A percentile compares a stretch with the other conserved stretches of the same genome.
phyloP scores from a whole-genome alignment of 495 filamentous ascomycete genomes.

The Penicillium steckii region DNA sequence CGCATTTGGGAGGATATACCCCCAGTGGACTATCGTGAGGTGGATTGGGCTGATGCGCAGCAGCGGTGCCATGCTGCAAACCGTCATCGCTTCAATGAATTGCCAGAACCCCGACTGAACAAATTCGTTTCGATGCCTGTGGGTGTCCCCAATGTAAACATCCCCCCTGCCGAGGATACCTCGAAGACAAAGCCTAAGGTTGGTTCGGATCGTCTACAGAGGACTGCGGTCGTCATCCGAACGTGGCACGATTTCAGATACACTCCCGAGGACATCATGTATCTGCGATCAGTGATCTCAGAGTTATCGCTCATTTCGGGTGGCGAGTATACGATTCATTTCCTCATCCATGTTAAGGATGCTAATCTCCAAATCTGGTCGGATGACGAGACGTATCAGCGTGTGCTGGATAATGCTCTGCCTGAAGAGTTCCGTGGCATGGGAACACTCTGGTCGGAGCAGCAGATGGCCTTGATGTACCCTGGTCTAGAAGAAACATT shows the following conservation, averaged over 20 bases:
- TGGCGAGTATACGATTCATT: constrained; percentile 62
- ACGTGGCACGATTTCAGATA: constrained; percentile 63
- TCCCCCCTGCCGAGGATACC: constrained; percentile 7
- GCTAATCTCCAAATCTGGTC: constrained; percentile 64
- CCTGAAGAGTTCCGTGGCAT: constrained; percentile 87
- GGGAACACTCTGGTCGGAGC: constrained; percentile 86
- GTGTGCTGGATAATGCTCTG: constrained; percentile 66
- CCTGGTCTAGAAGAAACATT: constrained; percentile 74
- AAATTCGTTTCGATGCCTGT: constrained; percentile 46
- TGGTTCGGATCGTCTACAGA: constrained; percentile 41
- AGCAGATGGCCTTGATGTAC: constrained; percentile 87
- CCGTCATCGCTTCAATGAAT: constrained; percentile 62
- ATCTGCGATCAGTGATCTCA: constrained; percentile 57
- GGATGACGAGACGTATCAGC: constrained; percentile 59
- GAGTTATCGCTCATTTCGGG: constrained; percentile 63
- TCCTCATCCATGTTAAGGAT: constrained; percentile 67
- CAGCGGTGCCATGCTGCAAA: constrained; percentile 68
- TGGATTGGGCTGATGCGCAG: constrained; percentile 76
- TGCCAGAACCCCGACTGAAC: constrained; percentile 40
- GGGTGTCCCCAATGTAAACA: constrained; percentile 26
- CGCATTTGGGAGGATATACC: constrained; percentile 66
- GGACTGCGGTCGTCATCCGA: constrained; percentile 60
- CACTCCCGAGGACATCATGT: constrained; percentile 50
- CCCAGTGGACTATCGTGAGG: constrained; percentile 69
- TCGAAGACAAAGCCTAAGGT: constrained; percentile 11